These are phyloP conservation scores for Diospyros lotus DNA, from an alignment of 148 eudicot species.

Conservation along the genomic window DNA sequence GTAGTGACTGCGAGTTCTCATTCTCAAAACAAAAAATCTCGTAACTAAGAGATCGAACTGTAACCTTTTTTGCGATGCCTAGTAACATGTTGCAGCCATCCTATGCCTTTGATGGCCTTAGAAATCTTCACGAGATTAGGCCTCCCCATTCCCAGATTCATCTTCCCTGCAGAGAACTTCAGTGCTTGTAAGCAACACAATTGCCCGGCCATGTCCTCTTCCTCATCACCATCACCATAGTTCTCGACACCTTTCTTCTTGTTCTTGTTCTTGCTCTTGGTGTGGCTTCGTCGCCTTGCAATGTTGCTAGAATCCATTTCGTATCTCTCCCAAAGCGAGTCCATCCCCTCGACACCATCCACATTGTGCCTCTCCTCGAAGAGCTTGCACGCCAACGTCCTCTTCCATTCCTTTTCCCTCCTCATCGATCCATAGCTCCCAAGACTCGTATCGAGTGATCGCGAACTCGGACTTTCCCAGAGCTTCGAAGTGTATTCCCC, in stretches of 20 bases:
- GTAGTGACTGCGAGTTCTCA: too few relatives aligned
- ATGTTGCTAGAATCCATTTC: conserved; percentile 37
- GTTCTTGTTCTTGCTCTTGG: conserved; percentile 18
- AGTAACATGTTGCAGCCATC: conserved; percentile 49
- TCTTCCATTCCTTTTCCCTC: conserved; percentile 73
- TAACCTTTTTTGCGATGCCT: conserved; percentile 32
- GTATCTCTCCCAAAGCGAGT: conserved; percentile 68
- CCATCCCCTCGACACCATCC: conserved; percentile 57
- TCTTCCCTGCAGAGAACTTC: conserved; percentile 72
- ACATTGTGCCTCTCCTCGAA: conserved; percentile 66
- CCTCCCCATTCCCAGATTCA: conserved; percentile 68
- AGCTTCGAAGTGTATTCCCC: conserved; percentile 9
- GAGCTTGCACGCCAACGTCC: conserved; percentile 71
- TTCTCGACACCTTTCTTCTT: conserved; percentile 16
- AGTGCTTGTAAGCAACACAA: conserved; percentile 76
- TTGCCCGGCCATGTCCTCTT: conserved; percentile 34
- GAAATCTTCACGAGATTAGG: conserved; percentile 56
- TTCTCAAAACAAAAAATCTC: not conserved
- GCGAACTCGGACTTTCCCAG: not conserved
- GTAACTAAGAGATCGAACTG: not conserved
- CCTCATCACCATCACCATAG: conserved; percentile 30
- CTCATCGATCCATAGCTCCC: conserved; percentile 63
- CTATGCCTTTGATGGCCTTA: conserved; percentile 71
- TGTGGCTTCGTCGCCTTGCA: not conserved
- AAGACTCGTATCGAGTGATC: conserved; percentile 12